Percentiles rank a stretch among this genome's conserved stretches.
These are phyloP conservation scores for Plasmodium billcollinsi DNA, from an alignment of 169 alveolate species.

Conservation along the genomic window DNA sequence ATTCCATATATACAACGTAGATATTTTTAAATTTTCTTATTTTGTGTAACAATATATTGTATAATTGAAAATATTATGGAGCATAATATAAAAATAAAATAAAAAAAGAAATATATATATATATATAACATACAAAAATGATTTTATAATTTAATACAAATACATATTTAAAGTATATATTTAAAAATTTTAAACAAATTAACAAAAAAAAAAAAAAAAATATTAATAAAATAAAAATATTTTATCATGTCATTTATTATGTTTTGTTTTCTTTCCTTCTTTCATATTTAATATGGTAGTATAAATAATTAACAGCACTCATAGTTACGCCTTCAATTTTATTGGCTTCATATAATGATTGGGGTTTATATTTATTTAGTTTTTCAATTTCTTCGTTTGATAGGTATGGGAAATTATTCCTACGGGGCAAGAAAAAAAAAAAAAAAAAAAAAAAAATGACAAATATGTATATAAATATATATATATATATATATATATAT, in stretches of 20 bases:
- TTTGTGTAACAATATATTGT: too few species aligned
- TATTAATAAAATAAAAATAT: too few species aligned
- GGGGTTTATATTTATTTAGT: slow-evolving; percentile 81
- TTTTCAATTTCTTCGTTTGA: slow-evolving; percentile 88
- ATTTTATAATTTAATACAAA: too few species aligned
- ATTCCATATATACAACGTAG: too few species aligned
- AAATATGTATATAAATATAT: not conserved
- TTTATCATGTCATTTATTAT: not conserved
- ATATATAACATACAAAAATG: too few species aligned
- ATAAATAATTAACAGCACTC: slow-evolving; percentile 70
- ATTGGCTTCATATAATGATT: slow-evolving; percentile 80
- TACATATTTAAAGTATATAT: too few species aligned
- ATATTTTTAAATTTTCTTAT: too few species aligned
- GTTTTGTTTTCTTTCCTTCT: slow-evolving; percentile 13
- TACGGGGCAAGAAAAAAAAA: not conserved
- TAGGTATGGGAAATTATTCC: slow-evolving; percentile 70
- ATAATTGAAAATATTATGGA: too few species aligned
- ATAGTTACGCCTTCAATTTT: slow-evolving; percentile 84
- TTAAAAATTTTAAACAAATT: too few species aligned
- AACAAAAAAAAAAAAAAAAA: too few species aligned
- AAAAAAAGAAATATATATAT: too few species aligned
- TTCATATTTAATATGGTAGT: slow-evolving; percentile 42
- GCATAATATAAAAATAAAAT: too few species aligned
- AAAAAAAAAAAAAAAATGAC: not conserved
- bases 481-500: not conserved